Evolutionary conservation across 176 grass and related monocot genomes (phyloP), one percentile per base, ranked within the genome.

Genomic region (Musa beccarii): DNA sequence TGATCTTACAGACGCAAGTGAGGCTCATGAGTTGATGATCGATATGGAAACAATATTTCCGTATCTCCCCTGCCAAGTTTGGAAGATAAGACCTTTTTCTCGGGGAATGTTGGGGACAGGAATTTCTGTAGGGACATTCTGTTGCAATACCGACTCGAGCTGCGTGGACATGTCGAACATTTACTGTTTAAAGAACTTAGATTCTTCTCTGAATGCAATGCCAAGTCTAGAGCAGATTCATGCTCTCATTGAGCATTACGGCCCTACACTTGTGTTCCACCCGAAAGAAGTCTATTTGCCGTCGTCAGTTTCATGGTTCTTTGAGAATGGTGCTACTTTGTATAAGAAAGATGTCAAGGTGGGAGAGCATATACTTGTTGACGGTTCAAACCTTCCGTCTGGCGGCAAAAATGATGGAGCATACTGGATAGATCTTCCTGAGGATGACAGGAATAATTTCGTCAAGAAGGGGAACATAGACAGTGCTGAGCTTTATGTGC

Each of bases 291-390:
- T 68, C 23, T 99, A 99, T 74, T 83, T 99, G 52, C 90, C 95
- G 2, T 91, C 95, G 2, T 99, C 95, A 9, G 84, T 99, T 76
- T 87, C 86, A 15, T 99, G 95, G 95, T 99, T 99, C 81, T 99
- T 99, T 54, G 82, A 89, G 79, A 94, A 91, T 68, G 88, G 95
- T 73, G 90, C 90, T 78, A 86, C 83, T 68, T 72, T 99, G 75
- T 73, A 99, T 54, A 89, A 43, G 79, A 83, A 79, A 69, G 88
- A 71, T 77, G 61, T 69, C 56, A 87, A 94, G 78, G 80, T 80
- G 52, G 88, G 88, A 63, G 88, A 92, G 63, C 76, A 28, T 29
- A 92, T 99, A 86, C 77, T 87, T 82, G 52, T 82, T 74, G 72
- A 52, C 59, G 90, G 95, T 20, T 84, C 86, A 11, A 99, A 94